Base-by-base conservation (phyloP, 805 yeast species). In the Priceomyces carsonii region DNA sequence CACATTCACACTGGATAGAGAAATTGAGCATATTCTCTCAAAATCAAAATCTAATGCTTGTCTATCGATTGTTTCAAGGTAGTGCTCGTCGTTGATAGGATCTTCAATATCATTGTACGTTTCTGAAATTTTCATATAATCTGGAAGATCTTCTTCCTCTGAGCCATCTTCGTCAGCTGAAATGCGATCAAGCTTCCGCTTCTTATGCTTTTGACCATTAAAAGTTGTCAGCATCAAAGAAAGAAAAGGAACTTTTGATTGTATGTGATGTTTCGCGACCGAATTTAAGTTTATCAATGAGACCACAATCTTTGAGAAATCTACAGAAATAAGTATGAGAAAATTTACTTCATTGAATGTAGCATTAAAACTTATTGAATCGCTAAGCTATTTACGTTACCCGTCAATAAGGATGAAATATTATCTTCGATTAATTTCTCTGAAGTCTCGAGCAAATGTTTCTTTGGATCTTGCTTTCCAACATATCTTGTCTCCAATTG, bases 381-480 rank as follows among this genome's bases (percentile, higher is more conserved):
- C 18, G 96, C 95, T 39, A 87, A 82, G 30, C 91, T 79, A 61
- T 93, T 90, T 26, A 93, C 90, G 61, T 85, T 85, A 32, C 96
- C 86, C 10, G 96, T 86, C 55, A 90, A 71, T 44, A 91, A 75
- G 21, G 95, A 80, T 8, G 87, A 88, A 32, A 93, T 82, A 57
- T 93, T 95, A 35, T 87, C 93, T 62, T 93, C 99, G 50, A 95
- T 78, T 34, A 87, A 71, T 42, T 73, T 70, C 47, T 87, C 95
- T 8, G 96, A 95, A 0, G 95, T 85, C 44, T 87, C 96, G 31
- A 83, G 76, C 51, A 93, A 72, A 69, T 93, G 99, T 69, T 91
- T 93, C 79, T 95, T 93, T 26, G 99, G 99, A 63, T 93, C 99
- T 65, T 91, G 97, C 59, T 88, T 90, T 51, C 99, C 99, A 23